Evolutionary conservation across 2,329 filamentous ascomycete species (phyloP).

Genomic region (Colletotrichum nymphaeae): DNA sequence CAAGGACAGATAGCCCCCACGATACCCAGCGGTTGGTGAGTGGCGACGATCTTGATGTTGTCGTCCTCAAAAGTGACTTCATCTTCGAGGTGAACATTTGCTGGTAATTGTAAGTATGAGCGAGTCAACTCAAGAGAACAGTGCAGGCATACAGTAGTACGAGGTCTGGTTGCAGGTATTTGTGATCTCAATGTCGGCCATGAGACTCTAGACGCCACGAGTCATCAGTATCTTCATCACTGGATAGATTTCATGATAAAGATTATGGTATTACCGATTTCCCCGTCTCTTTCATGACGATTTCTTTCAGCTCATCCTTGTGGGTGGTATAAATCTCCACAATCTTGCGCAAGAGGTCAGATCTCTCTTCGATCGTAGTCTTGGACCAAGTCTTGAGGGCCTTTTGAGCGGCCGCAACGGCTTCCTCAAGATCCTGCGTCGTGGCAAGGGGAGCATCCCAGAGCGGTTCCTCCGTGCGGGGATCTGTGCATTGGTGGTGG

Average conservation of each 20-base stretch:
- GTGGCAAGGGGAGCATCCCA: constrained; percentile 56
- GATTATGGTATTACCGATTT: constrained; percentile 53
- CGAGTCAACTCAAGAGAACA: neutral
- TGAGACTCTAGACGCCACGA: constrained; percentile 34
- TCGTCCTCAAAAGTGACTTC: constrained; percentile 60
- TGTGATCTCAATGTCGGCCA: constrained; percentile 52
- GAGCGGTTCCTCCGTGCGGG: constrained; percentile 45
- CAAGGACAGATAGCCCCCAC: constrained; percentile 69
- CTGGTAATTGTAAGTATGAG: constrained; percentile 34
- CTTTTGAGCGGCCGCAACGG: constrained; percentile 55
- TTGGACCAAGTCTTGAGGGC: constrained; percentile 61
- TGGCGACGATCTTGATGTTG: constrained; percentile 52
- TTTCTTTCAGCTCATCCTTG: constrained; percentile 53
- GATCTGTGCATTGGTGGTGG: constrained; percentile 41
- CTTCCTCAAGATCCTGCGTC: constrained; percentile 55
- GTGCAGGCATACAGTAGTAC: constrained; percentile 46
- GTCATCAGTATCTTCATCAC: neutral
- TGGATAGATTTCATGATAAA: neutral
- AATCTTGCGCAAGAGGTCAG: constrained; percentile 51
- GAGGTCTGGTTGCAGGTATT: constrained; percentile 50
- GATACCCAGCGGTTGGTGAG: constrained; percentile 60
- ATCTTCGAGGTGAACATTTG: constrained; percentile 53
- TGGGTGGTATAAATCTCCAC: constrained; percentile 53
- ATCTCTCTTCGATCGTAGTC: constrained; percentile 55
- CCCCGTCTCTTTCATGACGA: constrained; percentile 62